Evolutionary conservation across 225 moss, liverwort and hornwort genomes (phyloP), one percentile per base, ranked within the genome.

Genomic region (Pseudoscleropodium purum): DNA sequence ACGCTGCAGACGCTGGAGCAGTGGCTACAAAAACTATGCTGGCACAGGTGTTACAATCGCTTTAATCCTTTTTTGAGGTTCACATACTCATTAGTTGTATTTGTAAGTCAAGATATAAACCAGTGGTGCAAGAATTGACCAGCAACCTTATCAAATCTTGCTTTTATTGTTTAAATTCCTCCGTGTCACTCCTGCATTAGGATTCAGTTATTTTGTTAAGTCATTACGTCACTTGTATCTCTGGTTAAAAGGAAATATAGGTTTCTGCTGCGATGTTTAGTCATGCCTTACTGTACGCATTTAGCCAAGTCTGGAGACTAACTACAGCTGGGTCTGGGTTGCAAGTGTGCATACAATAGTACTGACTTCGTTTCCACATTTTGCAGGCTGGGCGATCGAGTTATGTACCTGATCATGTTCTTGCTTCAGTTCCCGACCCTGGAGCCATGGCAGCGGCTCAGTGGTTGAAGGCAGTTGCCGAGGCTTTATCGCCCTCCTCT

Each of bases 381-480:
- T 88, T 70, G 82, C 96, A 98, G 98, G 96, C 96, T 91, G 98
- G 98, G 43, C 93, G 98, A 85, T 97, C 98, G 43, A 95, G 92
- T 80, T 97, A 99, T 91, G 93, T 99, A 63, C 95, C 95, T 88
- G 87, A 94, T 78, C 96, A 96, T 45, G 86, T 95, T 45, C 90
- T 99, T 86, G 93, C 96, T 26, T 91, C 92, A 60, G 96, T 96
- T 85, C 96, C 98, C 78, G 98, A 99, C 84, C 98, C 98, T 75
- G 98, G 98, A 67, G 97, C 98, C 64, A 94, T 97, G 92, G 98
- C 98, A 89, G 97, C 96, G 61, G 94, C 96, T 39, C 87, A 92
- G 62, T 99, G 98, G 98, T 82, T 99, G 26, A 93, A 89, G 80
- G 97, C 96, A 79, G 97, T 91, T 89, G 95, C 98, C 31, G 84